A percentile compares a stretch with the other conserved stretches of the same genome.
Evolutionary conservation across 495 filamentous ascomycete genomes (phyloP).

Genomic region (Tuber borchii): DNA sequence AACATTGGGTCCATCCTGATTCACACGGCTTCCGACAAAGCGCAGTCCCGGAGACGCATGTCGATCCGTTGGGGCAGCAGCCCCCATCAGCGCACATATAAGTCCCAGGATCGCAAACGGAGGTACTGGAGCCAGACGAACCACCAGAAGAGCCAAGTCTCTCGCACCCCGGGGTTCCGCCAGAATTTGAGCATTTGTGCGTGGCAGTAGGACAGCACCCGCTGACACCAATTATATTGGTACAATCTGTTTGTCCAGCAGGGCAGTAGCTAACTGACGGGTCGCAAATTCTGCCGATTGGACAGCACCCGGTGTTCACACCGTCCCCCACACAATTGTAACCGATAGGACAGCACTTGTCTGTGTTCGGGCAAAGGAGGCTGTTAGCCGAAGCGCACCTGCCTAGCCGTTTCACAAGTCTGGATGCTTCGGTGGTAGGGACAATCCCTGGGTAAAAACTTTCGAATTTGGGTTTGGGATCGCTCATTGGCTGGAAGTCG

Average conservation of each 20-base stretch:
- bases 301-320: background rate
- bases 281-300: conserved; percentile 1
- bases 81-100: conserved; percentile 8
- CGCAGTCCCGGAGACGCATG: conserved; percentile 10
- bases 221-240: background rate
- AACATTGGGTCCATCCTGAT: background rate
- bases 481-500: background rate
- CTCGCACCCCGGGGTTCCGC: conserved; percentile 6
- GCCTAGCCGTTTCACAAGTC: conserved; percentile 8
- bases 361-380: background rate
- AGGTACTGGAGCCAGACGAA: background rate
- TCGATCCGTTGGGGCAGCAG: conserved; percentile 16
- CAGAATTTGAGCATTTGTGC: background rate
- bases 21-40: conserved; percentile 9
- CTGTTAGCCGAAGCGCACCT: background rate
- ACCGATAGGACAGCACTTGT: conserved; percentile 3
- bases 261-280: background rate
- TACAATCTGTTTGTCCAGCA: conserved; percentile 7
- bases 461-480: background rate
- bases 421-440: background rate
- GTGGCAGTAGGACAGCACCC: conserved; percentile 23
- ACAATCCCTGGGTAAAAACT: background rate
- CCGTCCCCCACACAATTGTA: background rate
- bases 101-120: background rate
- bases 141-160: background rate